Conservation (phyloP, 768 basidiomycete species). For the Chalciporus pseudorubinellus region DNA sequence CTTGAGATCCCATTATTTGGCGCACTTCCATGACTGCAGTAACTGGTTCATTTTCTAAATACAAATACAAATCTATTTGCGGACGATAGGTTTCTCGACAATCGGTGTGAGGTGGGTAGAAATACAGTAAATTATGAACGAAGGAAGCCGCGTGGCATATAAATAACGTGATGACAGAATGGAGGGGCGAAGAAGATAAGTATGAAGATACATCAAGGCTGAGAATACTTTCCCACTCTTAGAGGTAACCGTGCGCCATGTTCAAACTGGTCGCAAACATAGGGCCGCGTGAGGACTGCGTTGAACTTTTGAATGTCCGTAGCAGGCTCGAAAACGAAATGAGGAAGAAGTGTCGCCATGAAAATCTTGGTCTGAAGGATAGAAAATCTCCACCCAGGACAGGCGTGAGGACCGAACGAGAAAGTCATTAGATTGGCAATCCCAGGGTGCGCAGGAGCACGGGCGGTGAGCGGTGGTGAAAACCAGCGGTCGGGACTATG, state of each 20-base stretch:
- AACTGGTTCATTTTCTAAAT: background rate
- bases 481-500: conserved; percentile 55
- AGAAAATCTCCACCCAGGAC: conserved; percentile 49
- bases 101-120: background rate
- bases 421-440: conserved; percentile 53
- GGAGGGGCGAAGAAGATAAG: background rate
- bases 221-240: conserved; percentile 16
- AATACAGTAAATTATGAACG: conserved; percentile 1
- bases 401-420: conserved; percentile 49
- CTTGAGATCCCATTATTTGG: background rate
- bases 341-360: conserved; percentile 42
- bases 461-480: conserved; percentile 36
- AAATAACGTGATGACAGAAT: background rate
- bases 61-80: background rate
- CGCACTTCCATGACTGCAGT: background rate
- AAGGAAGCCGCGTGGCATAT: background rate
- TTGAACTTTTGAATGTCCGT: conserved; percentile 48
- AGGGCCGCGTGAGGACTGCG: conserved; percentile 49
- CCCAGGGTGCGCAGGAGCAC: conserved; percentile 42
- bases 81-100: background rate
- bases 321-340: conserved; percentile 45
- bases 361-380: conserved; percentile 51
- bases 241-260: conserved; percentile 43
- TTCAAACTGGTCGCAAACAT: conserved; percentile 40
- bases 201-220: background rate